These are phyloP conservation scores for Nitzschia palea DNA, from an alignment of 108 stramenopile species.

Conservation along the genomic window DNA sequence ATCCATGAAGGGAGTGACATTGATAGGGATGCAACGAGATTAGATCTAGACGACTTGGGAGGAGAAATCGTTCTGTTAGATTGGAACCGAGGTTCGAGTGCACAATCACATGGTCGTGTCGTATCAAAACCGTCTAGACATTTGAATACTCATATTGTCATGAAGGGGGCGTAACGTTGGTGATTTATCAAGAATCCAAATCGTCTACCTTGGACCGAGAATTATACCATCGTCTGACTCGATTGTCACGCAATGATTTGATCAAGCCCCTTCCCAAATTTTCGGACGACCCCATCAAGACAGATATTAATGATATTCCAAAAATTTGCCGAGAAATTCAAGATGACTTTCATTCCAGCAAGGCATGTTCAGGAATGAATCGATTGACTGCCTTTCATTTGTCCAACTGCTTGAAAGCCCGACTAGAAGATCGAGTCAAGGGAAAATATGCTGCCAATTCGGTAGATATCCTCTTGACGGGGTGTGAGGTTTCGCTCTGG, in stretches of 20 bases:
- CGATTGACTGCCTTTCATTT: constrained; percentile 62
- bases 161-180: constrained; percentile 48
- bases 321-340: constrained; percentile 50
- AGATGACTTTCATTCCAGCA: constrained; percentile 53
- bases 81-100: constrained; percentile 29
- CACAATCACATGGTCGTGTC: not conserved
- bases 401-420: constrained; percentile 35
- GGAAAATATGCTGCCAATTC: constrained; percentile 28
- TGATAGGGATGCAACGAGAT: constrained; percentile 52
- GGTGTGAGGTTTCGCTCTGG: constrained; percentile 84
- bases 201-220: constrained; percentile 24
- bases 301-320: constrained; percentile 65
- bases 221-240: constrained; percentile 53
- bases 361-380: constrained; percentile 45
- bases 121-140: constrained; percentile 51
- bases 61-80: constrained; percentile 68
- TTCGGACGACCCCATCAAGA: constrained; percentile 41
- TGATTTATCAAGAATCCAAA: constrained; percentile 47
- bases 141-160: constrained; percentile 35
- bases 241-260: constrained; percentile 45
- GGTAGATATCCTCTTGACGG: constrained; percentile 75
- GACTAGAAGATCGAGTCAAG: constrained; percentile 40
- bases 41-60: constrained; percentile 72
- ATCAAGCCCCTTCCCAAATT: constrained; percentile 48
- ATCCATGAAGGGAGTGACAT: constrained; percentile 19